Conservation (phyloP, 768 basidiomycete species). For the Agaricus bisporus region DNA sequence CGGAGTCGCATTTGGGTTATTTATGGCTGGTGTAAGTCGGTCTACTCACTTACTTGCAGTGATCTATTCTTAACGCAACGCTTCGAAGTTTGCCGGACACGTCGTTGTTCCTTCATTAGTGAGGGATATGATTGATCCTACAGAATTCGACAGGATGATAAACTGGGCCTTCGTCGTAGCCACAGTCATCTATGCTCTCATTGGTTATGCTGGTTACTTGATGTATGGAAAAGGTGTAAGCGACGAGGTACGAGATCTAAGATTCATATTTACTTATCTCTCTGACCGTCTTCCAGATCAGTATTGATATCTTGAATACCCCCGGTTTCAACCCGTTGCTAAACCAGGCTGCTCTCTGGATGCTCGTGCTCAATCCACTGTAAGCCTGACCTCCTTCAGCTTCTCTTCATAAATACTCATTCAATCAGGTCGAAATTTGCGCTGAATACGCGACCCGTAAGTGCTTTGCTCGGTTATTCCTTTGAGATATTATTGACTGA, state of each 20-base stretch:
- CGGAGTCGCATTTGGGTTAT: constrained; percentile 79
- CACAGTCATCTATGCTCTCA: constrained; percentile 55
- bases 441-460: constrained; percentile 71
- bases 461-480: constrained; percentile 19
- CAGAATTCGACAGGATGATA: constrained; percentile 75
- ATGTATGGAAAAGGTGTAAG: constrained; percentile 85
- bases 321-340: constrained; percentile 65
- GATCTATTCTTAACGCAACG: background rate
- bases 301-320: constrained; percentile 69
- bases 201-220: constrained; percentile 79
- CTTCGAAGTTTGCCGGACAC: constrained; percentile 76
- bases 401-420: constrained; percentile 5
- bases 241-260: constrained; percentile 58
- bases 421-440: constrained; percentile 76
- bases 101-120: constrained; percentile 88
- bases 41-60: background rate
- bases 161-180: constrained; percentile 81
- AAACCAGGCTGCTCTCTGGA: constrained; percentile 76
- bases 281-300: constrained; percentile 49
- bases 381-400: constrained; percentile 27
- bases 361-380: constrained; percentile 77
- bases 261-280: background rate
- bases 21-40: constrained; percentile 79
- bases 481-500: background rate
- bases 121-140: constrained; percentile 83